phyloP scores from a whole-genome alignment of 345 rosid genomes.

The Eucalyptus tenuipes region DNA sequence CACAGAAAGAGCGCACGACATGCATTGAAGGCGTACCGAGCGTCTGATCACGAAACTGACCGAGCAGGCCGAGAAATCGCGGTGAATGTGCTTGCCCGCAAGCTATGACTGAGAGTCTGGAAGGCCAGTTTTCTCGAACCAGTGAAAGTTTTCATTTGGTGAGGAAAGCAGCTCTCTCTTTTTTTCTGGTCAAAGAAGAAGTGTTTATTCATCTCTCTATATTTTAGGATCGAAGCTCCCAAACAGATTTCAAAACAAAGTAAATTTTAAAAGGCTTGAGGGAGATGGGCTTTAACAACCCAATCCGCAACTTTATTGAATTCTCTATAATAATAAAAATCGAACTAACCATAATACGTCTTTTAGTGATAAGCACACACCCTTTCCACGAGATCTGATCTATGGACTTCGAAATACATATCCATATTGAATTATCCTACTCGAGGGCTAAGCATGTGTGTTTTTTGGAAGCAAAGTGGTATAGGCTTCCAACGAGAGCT shows the following conservation, averaged over 20 bases:
- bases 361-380: not conserved
- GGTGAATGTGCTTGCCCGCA: not conserved
- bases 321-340: not conserved
- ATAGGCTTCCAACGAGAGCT: not conserved
- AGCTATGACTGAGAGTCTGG: not conserved
- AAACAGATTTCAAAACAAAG: not conserved
- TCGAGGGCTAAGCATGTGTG: not conserved
- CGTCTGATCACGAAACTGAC: accelerated
- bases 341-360: accelerated
- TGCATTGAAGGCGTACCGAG: not conserved
- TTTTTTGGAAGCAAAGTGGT: not conserved
- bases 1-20: not conserved
- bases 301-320: not conserved
- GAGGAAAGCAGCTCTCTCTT: not conserved
- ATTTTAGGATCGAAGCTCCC: accelerated
- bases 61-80: not conserved
- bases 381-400: not conserved
- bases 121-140: not conserved
- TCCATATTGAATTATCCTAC: not conserved
- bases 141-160: not conserved
- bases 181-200: too few species aligned
- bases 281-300: not conserved
- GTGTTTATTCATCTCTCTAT: accelerated
- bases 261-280: accelerated
- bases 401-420: too few species aligned